phyloP scores from a whole-genome alignment of 306 rosid genomes.

The Citrullus amarus region DNA sequence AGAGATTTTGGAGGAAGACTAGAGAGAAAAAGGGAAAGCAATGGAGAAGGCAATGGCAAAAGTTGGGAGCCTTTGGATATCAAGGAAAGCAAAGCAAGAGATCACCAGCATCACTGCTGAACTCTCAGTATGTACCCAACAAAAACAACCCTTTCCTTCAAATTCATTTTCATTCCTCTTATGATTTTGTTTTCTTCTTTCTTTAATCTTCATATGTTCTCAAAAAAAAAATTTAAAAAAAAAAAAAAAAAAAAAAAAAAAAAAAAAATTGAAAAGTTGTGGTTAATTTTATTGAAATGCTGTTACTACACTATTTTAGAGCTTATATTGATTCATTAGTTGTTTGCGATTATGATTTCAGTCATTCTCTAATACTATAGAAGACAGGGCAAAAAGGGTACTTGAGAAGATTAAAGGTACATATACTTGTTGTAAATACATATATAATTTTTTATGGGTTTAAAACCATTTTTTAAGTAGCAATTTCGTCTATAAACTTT shows the following conservation, averaged over 20 bases:
- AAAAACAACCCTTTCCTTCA: no score
- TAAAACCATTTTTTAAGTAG: no score
- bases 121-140: neutral
- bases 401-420: neutral
- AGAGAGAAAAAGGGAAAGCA: neutral
- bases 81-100: conserved; percentile 3
- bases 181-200: no score
- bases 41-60: conserved; percentile 5
- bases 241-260: no score
- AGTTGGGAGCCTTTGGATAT: conserved; percentile 2
- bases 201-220: no score
- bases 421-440: neutral
- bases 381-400: neutral
- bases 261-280: no score
- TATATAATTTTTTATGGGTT: no score
- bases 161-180: no score
- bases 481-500: no score
- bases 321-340: neutral
- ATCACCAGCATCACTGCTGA: neutral
- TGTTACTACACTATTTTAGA: neutral
- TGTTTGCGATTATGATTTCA: neutral
- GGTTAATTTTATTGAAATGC: no score
- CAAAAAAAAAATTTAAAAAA: no score
- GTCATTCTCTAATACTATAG: neutral
- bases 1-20: neutral